A percentile compares a stretch with the other conserved stretches of the same genome.
These are phyloP conservation scores for Geotrichum fermentans DNA, from an alignment of 1,139 yeast genomes.

Conservation along the genomic window DNA sequence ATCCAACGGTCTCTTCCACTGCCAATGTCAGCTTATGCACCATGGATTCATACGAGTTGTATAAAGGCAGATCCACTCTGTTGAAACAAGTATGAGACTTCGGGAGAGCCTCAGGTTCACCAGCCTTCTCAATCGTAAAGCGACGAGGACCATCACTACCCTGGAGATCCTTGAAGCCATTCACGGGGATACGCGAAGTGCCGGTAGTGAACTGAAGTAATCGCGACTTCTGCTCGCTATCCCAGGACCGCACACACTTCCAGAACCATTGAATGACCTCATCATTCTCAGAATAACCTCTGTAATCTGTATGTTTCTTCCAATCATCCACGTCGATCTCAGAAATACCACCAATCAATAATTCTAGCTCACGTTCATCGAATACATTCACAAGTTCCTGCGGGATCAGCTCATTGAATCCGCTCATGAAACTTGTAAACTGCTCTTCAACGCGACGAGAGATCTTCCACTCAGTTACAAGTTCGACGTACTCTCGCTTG, in stretches of 20 bases:
- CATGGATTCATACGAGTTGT: conserved; percentile 66
- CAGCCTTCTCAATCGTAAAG: conserved; percentile 96
- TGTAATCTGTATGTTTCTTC: conserved; percentile 96
- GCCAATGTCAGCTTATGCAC: conserved; percentile 80
- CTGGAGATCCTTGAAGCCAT: conserved; percentile 96
- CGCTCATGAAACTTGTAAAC: conserved; percentile 92
- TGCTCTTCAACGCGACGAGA: conserved; percentile 90
- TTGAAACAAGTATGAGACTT: conserved; percentile 95
- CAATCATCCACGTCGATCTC: conserved; percentile 97
- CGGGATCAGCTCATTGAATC: conserved; percentile 95
- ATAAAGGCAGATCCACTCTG: conserved; percentile 87
- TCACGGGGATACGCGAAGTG: conserved; percentile 96
- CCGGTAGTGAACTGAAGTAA: conserved; percentile 95
- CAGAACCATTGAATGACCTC: conserved; percentile 98
- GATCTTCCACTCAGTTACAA: conserved; percentile 94
- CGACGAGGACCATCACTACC: conserved; percentile 99
- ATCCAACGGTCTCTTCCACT: conserved; percentile 90
- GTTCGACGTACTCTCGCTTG: conserved; percentile 91
- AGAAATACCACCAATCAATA: conserved; percentile 95
- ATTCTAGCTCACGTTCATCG: conserved; percentile 94
- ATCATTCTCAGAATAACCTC: conserved; percentile 95
- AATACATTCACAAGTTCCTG: conserved; percentile 93
- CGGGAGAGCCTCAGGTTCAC: conserved; percentile 88
- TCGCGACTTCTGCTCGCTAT: conserved; percentile 92
- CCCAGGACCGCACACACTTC: conserved; percentile 92